phyloP scores from a whole-genome alignment of 441 rosid species.

The Erodium texanum region DNA sequence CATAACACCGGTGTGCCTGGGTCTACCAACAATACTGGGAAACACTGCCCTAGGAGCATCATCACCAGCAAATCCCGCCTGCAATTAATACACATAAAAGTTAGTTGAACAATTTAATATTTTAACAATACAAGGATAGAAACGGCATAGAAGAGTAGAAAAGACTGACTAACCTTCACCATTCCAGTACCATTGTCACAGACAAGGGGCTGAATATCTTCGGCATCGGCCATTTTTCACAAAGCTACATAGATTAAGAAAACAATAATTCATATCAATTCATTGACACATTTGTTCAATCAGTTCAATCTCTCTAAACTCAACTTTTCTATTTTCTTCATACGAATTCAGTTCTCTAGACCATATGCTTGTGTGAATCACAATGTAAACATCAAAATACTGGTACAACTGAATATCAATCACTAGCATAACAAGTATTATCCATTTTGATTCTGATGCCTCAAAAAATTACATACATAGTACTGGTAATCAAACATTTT shows the following conservation, averaged over 20 bases:
- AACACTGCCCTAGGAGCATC: slow-evolving; percentile 45
- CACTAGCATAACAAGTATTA: too few species aligned
- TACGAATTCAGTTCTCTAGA: too few species aligned
- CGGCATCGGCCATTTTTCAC: slow-evolving; percentile 5
- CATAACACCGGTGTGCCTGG: slow-evolving; percentile 57
- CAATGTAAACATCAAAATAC: too few species aligned
- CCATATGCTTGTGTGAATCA: too few species aligned
- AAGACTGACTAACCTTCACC: neutral
- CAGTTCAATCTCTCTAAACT: neutral
- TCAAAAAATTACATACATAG: too few species aligned
- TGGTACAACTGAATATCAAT: too few species aligned
- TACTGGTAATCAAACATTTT: neutral
- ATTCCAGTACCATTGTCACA: slow-evolving; percentile 4
- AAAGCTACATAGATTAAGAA: neutral
- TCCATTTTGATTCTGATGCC: too few species aligned
- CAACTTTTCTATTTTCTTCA: too few species aligned
- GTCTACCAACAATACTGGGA: slow-evolving; percentile 57
- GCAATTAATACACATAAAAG: slow-evolving; percentile 4
- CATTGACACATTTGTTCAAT: neutral
- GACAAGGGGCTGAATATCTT: neutral
- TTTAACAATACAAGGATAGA: neutral
- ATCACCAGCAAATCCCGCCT: slow-evolving; percentile 45
- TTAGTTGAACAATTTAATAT: neutral
- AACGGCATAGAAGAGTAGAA: neutral
- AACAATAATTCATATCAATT: neutral